Evolutionary conservation across 192 early-diverging fungal species (phyloP).

Genomic region (Umbelopsis ramanniana): DNA sequence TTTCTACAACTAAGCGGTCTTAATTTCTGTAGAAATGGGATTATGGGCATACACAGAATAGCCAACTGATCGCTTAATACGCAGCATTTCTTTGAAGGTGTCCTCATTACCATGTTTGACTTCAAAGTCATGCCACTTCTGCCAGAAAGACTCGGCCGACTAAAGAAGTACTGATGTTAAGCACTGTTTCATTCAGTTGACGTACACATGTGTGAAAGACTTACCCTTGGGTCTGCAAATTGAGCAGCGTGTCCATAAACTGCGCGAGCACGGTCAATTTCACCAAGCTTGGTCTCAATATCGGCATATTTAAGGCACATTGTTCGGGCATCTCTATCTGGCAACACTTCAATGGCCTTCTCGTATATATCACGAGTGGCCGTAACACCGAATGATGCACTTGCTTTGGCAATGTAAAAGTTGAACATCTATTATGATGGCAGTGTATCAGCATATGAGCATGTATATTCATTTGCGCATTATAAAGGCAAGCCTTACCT

Average conservation of each 20-base stretch:
- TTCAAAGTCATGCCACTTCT: constrained; percentile 95
- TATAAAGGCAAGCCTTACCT: constrained; percentile 34
- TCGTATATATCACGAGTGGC: constrained; percentile 91
- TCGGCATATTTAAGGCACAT: constrained; percentile 85
- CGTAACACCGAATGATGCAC: constrained; percentile 84
- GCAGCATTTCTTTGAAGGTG: constrained; percentile 97
- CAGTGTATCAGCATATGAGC: neutral
- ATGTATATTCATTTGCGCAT: neutral
- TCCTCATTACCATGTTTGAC: constrained; percentile 97
- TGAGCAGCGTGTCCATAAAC: constrained; percentile 87
- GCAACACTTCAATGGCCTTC: constrained; percentile 85
- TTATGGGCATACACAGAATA: constrained; percentile 21
- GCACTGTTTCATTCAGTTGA: neutral
- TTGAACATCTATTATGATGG: constrained; percentile 65
- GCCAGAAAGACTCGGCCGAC: constrained; percentile 76
- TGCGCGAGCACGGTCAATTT: constrained; percentile 93
- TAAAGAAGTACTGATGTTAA: neutral
- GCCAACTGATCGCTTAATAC: constrained; percentile 84
- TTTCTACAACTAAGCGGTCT: constrained; percentile 4
- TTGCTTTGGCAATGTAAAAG: constrained; percentile 90
- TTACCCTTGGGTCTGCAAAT: constrained; percentile 83
- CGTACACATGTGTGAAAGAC: constrained; percentile 6
- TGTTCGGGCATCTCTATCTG: constrained; percentile 77
- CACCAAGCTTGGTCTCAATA: constrained; percentile 88
- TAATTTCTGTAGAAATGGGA: constrained; percentile 13